These are phyloP conservation scores for Dioscorea cayenensis DNA, from an alignment of 116 monocot genomes.

Conservation along the genomic window DNA sequence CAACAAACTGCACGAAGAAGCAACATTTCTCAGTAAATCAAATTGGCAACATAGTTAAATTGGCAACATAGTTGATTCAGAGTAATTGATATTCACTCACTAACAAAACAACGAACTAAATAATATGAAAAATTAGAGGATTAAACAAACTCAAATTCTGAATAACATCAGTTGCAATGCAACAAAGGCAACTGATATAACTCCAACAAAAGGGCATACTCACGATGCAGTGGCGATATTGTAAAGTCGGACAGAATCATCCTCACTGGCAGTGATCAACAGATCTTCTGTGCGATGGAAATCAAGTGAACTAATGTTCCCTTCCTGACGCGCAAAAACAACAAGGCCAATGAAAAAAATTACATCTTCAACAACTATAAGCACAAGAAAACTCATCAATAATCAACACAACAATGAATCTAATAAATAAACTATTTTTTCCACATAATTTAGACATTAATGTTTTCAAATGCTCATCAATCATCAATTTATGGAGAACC, in stretches of 20 bases:
- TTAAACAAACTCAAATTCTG: not conserved
- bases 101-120: not conserved
- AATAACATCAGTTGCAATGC: not conserved
- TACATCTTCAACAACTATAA: not conserved
- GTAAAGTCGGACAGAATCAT: constrained; percentile 83
- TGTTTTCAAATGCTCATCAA: too few species aligned
- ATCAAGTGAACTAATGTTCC: constrained; percentile 75
- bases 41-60: not conserved
- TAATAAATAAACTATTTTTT: too few species aligned
- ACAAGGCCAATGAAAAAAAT: not conserved
- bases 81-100: not conserved
- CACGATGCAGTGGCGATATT: constrained; percentile 81
- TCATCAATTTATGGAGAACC: too few species aligned
- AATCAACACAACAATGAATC: too few species aligned
- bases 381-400: not conserved
- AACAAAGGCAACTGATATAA: not conserved
- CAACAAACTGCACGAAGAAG: constrained; percentile 44
- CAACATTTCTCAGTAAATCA: not conserved
- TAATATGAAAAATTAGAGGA: not conserved
- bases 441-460: too few species aligned
- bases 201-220: constrained; percentile 8
- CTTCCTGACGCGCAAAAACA: constrained; percentile 28
- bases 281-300: constrained; percentile 88
- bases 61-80: not conserved
- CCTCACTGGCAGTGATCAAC: constrained; percentile 75